Evolutionary conservation across 305 asterid genomes (phyloP), one percentile per base, ranked within the genome.

Genomic region (Fraxinus platypoda): DNA sequence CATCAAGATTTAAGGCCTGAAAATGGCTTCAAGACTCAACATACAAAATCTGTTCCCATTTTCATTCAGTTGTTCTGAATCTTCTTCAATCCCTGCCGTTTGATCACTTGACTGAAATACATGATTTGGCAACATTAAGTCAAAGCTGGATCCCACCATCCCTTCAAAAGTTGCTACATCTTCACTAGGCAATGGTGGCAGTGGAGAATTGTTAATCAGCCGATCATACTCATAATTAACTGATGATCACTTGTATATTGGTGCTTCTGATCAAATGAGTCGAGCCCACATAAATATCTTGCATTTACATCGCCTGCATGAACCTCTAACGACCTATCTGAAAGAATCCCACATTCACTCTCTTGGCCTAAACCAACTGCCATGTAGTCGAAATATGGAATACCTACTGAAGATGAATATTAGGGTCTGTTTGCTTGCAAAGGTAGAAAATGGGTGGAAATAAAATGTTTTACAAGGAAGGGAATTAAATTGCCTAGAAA

Each of bases 1-100:
- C 84, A 78, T 83, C 90, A 88, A 52, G 90, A 78, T 88, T 82
- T 88, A 88, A 62, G 91, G 79, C 90, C 91, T 80, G 86, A 89
- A 89, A 87, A 89, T 79, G 82, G 89, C 89, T 74, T 85, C 90
- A 86, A 83, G 89, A 81, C 84, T 87, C 38, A 87, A 83, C 66
- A 84, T 76, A 64, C 84, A 37, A 80, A 91, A 87, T 35, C 84
- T 81, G 84, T 85, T 79, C 77, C 76, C 68, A 41, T 80, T 81
- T 35, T 62, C 86, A 77, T 38, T 82, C 80, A 81, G 52, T 37
- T 66, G 38, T 37, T 74, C 82, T 28, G 82, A 73, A 83, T 66
- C 85, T 23, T 68, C 83, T 2, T 64, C 77, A 13, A 64, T 30
- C 81, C 83, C 28, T 13, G 79, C 3, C 38, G 68, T 46, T 80